Conservation (phyloP, 2,329 filamentous ascomycete genomes). For the Fusarium nurragi region DNA sequence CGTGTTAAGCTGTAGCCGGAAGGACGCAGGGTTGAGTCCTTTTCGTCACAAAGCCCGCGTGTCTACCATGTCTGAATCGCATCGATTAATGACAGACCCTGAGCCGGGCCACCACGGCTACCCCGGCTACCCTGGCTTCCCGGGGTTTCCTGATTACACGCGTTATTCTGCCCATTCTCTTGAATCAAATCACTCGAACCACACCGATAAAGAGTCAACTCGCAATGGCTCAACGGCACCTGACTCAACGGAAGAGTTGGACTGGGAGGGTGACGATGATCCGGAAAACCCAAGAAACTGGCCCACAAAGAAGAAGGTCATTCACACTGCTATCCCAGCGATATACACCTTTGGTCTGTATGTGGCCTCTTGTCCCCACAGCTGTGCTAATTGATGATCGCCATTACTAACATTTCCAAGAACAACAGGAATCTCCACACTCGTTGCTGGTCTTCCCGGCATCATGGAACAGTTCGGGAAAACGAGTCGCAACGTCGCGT, state of each 20-base stretch:
- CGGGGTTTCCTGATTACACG: slow-evolving; percentile 1
- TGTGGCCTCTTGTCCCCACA: background rate
- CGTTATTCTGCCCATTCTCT: slow-evolving; percentile 1
- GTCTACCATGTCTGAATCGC: background rate
- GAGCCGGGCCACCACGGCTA: background rate
- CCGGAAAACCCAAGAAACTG: slow-evolving; percentile 15
- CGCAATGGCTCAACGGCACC: background rate
- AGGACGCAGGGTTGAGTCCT: background rate
- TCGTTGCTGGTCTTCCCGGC: slow-evolving; percentile 7
- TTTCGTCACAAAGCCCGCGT: background rate
- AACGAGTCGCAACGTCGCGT: background rate
- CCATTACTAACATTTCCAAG: background rate
- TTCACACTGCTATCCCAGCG: slow-evolving; percentile 10
- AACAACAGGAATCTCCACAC: slow-evolving; percentile 14
- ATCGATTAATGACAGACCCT: background rate
- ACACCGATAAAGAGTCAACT: background rate
- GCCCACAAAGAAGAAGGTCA: slow-evolving; percentile 3
- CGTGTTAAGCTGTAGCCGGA: background rate
- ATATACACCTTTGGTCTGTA: slow-evolving; percentile 21
- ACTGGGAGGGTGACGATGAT: slow-evolving; percentile 12
- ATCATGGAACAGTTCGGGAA: slow-evolving; percentile 2
- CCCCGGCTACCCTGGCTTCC: slow-evolving; percentile 1
- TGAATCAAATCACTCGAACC: background rate
- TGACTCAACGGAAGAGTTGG: background rate
- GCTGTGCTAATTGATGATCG: accelerated